Evolutionary conservation across 495 filamentous ascomycete genomes (phyloP), one percentile per base, ranked within the genome.

Genomic region (Glarea lozoyensis): DNA sequence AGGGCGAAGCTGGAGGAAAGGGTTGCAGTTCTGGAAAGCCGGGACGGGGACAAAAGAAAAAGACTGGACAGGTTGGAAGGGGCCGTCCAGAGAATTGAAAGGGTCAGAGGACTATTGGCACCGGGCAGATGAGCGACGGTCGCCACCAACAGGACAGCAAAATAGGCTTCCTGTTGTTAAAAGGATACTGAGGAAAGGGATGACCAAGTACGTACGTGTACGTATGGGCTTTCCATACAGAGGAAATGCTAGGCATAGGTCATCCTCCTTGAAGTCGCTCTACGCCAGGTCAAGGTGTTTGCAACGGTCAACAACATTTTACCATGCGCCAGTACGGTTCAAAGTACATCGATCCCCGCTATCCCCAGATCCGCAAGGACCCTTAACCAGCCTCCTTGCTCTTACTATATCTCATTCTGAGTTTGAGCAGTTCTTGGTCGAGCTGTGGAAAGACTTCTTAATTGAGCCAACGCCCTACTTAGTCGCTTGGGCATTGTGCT

Each of bases 1-100:
- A 66, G 86, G 30, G 85, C 83, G 5, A 75, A 73, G 60, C 67
- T 97, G 22, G 88, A 94, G 59, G 82, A 86, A 58, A 59, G 84
- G 22, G 75, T 90, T 0, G 70, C 61, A 20, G 69, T 82, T 50
- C 60, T 90, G 25, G 84, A 89, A 61, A 62, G 70, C 22, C 56
- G 85, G 29, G 86, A 89, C 50, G 63, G 59, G 18, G 84, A 88
- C 55, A 87, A 86, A 70, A 67, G 75, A 47, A 70, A 68, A 39
- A 60, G 83, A 40, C 54, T 94, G 30, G 89, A 89, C 48, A 59
- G 70, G 57, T 54, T 94, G 54, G 87, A 95, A 64, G 69, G 72
- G 33, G 86, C 90, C 38, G 76, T 98, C 60, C 75, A 76, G 43
- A 66, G 85, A 60, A 84, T 95, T 50, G 82, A 82, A 55, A 60